These are phyloP conservation scores for Lenzites betulinus DNA, from an alignment of 768 basidiomycete genomes.

Conservation along the genomic window DNA sequence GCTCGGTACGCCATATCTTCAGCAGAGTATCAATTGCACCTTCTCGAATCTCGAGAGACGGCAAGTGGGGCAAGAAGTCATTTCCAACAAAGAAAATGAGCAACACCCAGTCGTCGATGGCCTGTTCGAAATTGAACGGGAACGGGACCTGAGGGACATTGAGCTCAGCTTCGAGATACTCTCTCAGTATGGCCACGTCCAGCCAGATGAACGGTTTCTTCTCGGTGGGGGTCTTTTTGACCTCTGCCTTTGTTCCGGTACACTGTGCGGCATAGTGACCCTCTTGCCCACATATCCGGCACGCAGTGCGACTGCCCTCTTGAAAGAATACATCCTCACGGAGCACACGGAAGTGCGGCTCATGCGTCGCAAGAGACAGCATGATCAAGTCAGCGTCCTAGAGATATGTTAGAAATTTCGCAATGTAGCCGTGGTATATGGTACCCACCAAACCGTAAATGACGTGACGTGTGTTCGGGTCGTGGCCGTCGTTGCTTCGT, in stretches of 20 bases:
- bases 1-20: constrained; percentile 92
- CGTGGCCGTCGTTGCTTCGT: constrained; percentile 81
- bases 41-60: constrained; percentile 97
- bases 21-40: constrained; percentile 97
- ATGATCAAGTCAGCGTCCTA: constrained; percentile 99
- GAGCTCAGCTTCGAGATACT: constrained; percentile 97
- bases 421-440: not conserved
- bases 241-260: constrained; percentile 73
- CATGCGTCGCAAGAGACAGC: constrained; percentile 96
- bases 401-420: not conserved
- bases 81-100: constrained; percentile 99
- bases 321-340: constrained; percentile 98
- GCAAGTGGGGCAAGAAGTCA: constrained; percentile 97
- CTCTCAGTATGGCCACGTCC: constrained; percentile 92
- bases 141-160: constrained; percentile 76
- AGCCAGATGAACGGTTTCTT: constrained; percentile 99
- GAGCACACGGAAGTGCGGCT: constrained; percentile 96
- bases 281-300: constrained; percentile 91
- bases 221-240: constrained; percentile 66
- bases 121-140: constrained; percentile 91
- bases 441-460: constrained; percentile 90
- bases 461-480: constrained; percentile 94
- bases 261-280: constrained; percentile 97
- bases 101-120: constrained; percentile 99
- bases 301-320: constrained; percentile 70